phyloP scores from a whole-genome alignment of 768 basidiomycete genomes.

The Phylloporus arenicola region DNA sequence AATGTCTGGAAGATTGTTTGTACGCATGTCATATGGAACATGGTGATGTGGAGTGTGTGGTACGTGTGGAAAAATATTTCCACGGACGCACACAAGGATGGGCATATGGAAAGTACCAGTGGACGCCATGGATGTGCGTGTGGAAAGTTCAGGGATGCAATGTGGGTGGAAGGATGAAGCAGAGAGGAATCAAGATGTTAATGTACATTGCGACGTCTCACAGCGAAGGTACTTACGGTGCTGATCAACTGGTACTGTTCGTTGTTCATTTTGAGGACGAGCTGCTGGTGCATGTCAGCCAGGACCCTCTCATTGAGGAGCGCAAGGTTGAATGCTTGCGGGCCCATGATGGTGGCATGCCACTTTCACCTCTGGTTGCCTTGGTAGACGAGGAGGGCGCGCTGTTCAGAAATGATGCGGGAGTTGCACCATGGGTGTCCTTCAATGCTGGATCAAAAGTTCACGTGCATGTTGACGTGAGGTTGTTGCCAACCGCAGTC shows the following conservation, averaged over 20 bases:
- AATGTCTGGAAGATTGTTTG: no score
- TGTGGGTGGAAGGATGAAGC: no score
- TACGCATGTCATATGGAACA: no score
- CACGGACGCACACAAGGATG: no score
- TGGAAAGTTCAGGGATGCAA: neutral
- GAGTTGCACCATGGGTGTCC: slow-evolving; percentile 4
- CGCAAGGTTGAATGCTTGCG: neutral
- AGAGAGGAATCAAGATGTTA: no score
- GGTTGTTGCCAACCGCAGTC: slow-evolving; percentile 4
- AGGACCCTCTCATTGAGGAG: neutral
- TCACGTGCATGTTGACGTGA: neutral
- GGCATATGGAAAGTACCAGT: neutral
- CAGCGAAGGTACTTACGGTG: no score
- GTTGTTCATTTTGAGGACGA: neutral
- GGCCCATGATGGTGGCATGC: neutral
- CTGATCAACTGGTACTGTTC: neutral
- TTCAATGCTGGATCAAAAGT: slow-evolving; percentile 8
- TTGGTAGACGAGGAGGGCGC: slow-evolving; percentile 14
- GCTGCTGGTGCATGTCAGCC: neutral
- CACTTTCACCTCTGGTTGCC: slow-evolving; percentile 8
- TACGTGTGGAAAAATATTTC: neutral
- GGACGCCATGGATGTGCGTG: neutral
- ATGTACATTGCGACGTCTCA: no score
- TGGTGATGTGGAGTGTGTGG: no score
- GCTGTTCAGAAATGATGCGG: slow-evolving; percentile 1